A percentile compares a stretch with the other conserved stretches of the same genome.
phyloP scores from a whole-genome alignment of 2,329 filamentous ascomycete genomes.

The Colletotrichum chrysophilum region DNA sequence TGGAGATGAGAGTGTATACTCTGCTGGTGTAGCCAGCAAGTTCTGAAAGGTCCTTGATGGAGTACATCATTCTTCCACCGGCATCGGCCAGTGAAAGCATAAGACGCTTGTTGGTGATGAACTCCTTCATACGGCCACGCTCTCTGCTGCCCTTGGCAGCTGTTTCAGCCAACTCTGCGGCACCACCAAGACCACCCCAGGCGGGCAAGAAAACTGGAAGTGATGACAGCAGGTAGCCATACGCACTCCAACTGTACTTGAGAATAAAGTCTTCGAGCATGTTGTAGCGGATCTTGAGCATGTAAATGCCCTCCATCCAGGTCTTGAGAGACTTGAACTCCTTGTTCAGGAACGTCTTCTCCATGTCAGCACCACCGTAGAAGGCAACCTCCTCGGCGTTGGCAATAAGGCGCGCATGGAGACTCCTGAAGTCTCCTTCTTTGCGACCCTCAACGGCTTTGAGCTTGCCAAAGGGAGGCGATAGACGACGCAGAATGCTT shows the following conservation, averaged over 20 bases:
- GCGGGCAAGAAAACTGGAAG: slow-evolving; percentile 93
- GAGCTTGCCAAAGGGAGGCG: slow-evolving; percentile 94
- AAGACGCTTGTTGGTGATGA: slow-evolving; percentile 97
- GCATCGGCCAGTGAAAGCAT: slow-evolving; percentile 98
- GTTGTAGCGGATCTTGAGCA: slow-evolving; percentile 97
- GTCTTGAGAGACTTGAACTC: slow-evolving; percentile 92
- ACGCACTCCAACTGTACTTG: slow-evolving; percentile 98
- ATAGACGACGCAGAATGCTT: slow-evolving; percentile 84
- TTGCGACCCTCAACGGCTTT: slow-evolving; percentile 95
- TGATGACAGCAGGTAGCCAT: slow-evolving; percentile 92
- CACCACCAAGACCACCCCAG: slow-evolving; percentile 85
- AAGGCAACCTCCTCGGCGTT: slow-evolving; percentile 98
- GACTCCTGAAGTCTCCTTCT: slow-evolving; percentile 91
- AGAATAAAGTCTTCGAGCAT: slow-evolving; percentile 98
- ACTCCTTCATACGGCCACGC: slow-evolving; percentile 92
- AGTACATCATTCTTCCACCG: slow-evolving; percentile 99
- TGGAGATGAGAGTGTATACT: slow-evolving; percentile 94
- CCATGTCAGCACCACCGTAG: slow-evolving; percentile 94
- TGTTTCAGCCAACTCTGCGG: slow-evolving; percentile 65
- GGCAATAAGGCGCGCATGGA: slow-evolving; percentile 91
- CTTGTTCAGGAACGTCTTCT: slow-evolving; percentile 88
- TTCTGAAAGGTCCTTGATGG: slow-evolving; percentile 96
- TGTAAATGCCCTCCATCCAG: slow-evolving; percentile 99
- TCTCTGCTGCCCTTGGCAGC: slow-evolving; percentile 66
- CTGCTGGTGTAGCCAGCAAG: slow-evolving; percentile 94